Conservation (phyloP, 768 basidiomycete genomes). For the Candolleomyces efflorescens region DNA sequence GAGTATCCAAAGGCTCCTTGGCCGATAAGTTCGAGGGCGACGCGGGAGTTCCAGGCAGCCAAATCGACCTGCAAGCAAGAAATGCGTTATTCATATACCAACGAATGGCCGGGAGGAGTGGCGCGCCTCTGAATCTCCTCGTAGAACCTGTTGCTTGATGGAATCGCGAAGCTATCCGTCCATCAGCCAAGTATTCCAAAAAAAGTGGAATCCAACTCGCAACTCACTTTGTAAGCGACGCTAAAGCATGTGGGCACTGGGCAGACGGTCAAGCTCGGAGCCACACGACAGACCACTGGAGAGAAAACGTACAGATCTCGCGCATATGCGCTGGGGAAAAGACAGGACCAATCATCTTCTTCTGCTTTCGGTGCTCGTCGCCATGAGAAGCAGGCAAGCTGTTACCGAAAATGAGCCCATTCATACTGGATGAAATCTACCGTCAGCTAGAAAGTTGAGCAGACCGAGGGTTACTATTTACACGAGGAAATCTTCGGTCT, state of each 20-base stretch:
- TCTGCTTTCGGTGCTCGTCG: constrained; percentile 34
- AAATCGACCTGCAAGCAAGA: constrained; percentile 23
- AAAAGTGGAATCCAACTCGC: no score
- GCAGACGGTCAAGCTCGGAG: not conserved
- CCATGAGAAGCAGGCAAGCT: constrained; percentile 22
- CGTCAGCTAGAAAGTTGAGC: not conserved
- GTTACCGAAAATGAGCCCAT: constrained; percentile 1
- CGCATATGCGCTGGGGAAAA: constrained; percentile 34
- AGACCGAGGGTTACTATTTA: not conserved
- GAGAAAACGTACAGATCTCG: constrained; percentile 24
- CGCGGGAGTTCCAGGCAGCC: constrained; percentile 32
- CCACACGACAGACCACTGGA: not conserved
- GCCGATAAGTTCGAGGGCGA: constrained; percentile 44
- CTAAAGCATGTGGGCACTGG: constrained; percentile 31
- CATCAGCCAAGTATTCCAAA: no score
- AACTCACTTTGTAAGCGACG: constrained; percentile 13
- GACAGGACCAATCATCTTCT: constrained; percentile 32
- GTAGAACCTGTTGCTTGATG: constrained; percentile 17
- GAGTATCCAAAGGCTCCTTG: constrained; percentile 41
- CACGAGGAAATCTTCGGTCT: constrained; percentile 7
- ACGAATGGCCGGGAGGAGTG: not conserved
- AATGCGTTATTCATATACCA: not conserved
- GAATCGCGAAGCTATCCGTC: constrained; percentile 18
- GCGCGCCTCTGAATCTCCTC: constrained; percentile 19
- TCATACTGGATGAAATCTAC: not conserved